Evolutionary conservation across 1,284 basidiomycete species (phyloP).

Genomic region (Retiboletus flavoniger): DNA sequence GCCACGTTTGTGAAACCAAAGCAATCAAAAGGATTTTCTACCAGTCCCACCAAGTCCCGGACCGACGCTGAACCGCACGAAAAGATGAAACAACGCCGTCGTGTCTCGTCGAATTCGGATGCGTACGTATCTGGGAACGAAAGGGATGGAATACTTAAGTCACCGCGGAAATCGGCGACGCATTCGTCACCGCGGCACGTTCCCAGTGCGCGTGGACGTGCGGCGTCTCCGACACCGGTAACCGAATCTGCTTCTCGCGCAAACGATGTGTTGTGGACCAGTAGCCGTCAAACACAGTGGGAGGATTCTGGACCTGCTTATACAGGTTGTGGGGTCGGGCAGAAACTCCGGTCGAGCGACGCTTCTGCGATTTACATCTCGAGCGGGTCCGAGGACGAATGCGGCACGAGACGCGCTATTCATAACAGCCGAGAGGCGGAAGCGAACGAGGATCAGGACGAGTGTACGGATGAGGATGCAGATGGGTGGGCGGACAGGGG

Average conservation of each 20-base stretch:
- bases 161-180: constrained; percentile 28
- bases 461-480: constrained; percentile 8
- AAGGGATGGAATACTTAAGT: constrained; percentile 18
- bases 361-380: constrained; percentile 32
- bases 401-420: background rate
- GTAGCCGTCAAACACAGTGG: background rate
- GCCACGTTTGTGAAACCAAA: background rate
- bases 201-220: background rate
- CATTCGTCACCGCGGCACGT: constrained; percentile 30
- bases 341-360: constrained; percentile 18
- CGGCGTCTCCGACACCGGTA: constrained; percentile 17
- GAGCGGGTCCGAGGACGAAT: constrained; percentile 31
- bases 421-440: background rate
- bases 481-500: constrained; percentile 22
- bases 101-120: constrained; percentile 8
- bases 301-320: background rate
- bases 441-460: background rate
- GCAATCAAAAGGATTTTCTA: background rate
- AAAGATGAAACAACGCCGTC: constrained; percentile 6
- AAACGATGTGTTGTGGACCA: background rate
- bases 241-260: background rate
- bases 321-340: background rate
- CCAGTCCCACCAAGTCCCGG: constrained; percentile 12
- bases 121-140: constrained; percentile 7
- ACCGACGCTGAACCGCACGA: background rate